Base-by-base conservation (phyloP, 2,329 filamentous ascomycete species). In the Chrysoporthe cubensis region DNA sequence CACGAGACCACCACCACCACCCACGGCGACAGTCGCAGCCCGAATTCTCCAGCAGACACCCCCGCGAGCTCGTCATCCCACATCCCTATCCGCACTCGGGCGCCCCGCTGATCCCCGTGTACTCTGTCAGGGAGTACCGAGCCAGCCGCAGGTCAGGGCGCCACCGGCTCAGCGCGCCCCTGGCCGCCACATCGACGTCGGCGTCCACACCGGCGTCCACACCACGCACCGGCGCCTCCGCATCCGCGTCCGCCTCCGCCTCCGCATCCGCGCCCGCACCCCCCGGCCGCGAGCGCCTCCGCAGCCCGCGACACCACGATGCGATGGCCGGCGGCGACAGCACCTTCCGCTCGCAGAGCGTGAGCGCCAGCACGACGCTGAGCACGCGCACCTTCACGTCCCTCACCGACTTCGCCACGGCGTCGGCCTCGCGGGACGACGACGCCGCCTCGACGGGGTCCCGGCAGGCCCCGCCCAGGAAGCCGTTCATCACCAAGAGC, bases 401-500 rank as follows among this genome's bases (percentile, higher is more conserved):
- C 43, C 82, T 80, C 74, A 85, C 87, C 37, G 79, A 78, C 3
- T 78, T 80, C 32, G 57, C 48, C 43, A 26, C 26, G 26, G 26
- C 26, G 26, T 65, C 63, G 2, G 18, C 32, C 32, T 79, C 78
- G 66, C 80, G 80, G 32, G 66, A 70, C 34, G 79, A 78, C 48
- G 84, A 84, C 59, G 80, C 78, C 69, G 74, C 76, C 56, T 75
- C 72, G 66, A 77, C 73, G 65, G 76, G 76, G 13, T 72, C 74
- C 8, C 71, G 71, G 13, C 74, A 73, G 21, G 71, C 71, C 71
- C 70, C 78, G 68, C 66, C 78, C 26, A 58, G 43, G 21, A 82
- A 81, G 72, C 88, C 90, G 8, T 91, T 94, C 74, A 81, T 91
- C 72, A 81, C 90, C 71, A 89, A 91, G 74, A 68, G 66, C 68